Conservation (phyloP, 2,329 filamentous ascomycete genomes). For the Ambrosiella xylebori region DNA sequence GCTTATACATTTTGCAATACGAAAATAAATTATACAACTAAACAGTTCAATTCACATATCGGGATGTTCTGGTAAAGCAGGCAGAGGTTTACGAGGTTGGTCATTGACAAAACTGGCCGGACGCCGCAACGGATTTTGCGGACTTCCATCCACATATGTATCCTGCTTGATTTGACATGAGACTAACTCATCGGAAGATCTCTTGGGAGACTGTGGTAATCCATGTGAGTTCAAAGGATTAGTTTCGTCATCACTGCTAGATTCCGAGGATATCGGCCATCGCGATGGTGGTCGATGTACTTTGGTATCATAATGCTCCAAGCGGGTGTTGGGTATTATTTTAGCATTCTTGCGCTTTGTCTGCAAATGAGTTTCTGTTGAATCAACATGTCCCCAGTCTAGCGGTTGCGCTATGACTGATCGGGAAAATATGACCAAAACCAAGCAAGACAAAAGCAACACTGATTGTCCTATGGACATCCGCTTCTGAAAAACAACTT, state of each 20-base stretch:
- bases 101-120: not conserved
- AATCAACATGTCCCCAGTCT: not conserved
- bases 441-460: slow-evolving; percentile 69
- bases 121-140: not conserved
- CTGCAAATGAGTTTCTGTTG: too few species aligned
- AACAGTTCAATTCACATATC: not conserved
- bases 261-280: too few species aligned
- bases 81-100: slow-evolving; percentile 25
- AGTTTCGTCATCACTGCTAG: not conserved
- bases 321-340: too few species aligned
- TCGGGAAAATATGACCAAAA: slow-evolving; percentile 66
- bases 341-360: too few species aligned
- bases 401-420: slow-evolving; percentile 9
- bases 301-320: too few species aligned
- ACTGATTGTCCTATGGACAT: slow-evolving; percentile 88
- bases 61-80: slow-evolving; percentile 25
- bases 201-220: too few species aligned
- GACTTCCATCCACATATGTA: not conserved
- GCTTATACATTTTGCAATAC: too few species aligned
- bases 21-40: too few species aligned
- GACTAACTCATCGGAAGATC: too few species aligned
- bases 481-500: slow-evolving; percentile 71
- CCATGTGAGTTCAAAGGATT: too few species aligned
- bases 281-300: too few species aligned
- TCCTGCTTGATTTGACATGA: not conserved